Base-by-base conservation (phyloP, 2,329 filamentous ascomycete species). In the Lomentospora prolificans region DNA sequence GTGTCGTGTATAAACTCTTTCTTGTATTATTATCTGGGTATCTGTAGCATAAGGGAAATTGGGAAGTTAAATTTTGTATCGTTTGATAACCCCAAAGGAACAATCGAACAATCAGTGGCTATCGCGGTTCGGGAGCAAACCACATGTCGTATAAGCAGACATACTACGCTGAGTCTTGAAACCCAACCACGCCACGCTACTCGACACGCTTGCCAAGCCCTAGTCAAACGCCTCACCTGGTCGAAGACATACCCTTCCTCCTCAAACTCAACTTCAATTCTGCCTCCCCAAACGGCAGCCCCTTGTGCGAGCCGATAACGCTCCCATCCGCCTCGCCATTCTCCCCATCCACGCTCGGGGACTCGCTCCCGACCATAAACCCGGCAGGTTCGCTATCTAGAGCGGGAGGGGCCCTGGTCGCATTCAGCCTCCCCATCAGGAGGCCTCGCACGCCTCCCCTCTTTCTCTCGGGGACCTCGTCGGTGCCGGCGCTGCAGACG, bases 401-500 rank as follows among this genome's bases (percentile, higher is more conserved):
- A 39, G 39, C 25, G 8, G 48, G 48, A 25, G 12, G n/a, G 2
- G 25, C 25, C 48, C 22, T 30, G 10, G n/a, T 46, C 6, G 14
- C 24, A 58, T 33, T 30, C 27, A 78, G 61, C 30, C 75, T 68
- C 0, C 79, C 78, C 0, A 72, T 72, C 71, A 80, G 78, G 2
- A 86, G 65, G 0, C 82, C 82, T 27, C 81, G 70, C 0, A 86
- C 76, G 8, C 82, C 82, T 10, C 82, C 82, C 41, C 74, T 74
- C 60, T 83, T 85, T 39, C 82, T 72, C 63, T 80, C 79, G 0
- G 82, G 82, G 2, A 85, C 68, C 57, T 85, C 79, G 27, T 80
- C 78, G 1, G 67, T 85, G 0, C 90, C 90, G 0, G 90, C 89
- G 30, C 89, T 94, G 61, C 90, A 86, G 2, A 97, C 86, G 63